phyloP scores from a whole-genome alignment of 2,329 filamentous ascomycete species.

The Cryphonectria nitschkei region DNA sequence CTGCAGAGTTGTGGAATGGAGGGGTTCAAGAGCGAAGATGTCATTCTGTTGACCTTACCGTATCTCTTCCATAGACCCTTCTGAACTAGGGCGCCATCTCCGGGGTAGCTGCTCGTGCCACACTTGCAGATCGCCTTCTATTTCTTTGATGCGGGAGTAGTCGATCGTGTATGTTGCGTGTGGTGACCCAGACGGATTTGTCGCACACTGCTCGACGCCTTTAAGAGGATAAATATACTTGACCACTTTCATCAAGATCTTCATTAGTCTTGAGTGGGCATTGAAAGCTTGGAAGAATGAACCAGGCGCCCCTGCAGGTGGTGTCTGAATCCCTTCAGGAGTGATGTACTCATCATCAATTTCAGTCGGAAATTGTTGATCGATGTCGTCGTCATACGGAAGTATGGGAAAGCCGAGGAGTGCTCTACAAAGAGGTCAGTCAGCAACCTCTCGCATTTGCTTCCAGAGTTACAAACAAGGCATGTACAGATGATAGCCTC shows the following conservation, averaged over 20 bases:
- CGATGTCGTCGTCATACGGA: slow-evolving; percentile 66
- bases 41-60: slow-evolving; percentile 59
- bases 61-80: slow-evolving; percentile 74
- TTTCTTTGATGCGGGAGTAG: slow-evolving; percentile 65
- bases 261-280: slow-evolving; percentile 66
- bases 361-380: slow-evolving; percentile 66
- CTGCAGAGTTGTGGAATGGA: not conserved
- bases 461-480: not conserved
- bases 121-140: slow-evolving; percentile 64
- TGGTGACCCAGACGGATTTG: slow-evolving; percentile 42
- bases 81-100: slow-evolving; percentile 77
- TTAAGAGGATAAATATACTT: slow-evolving; percentile 69
- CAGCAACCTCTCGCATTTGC: not conserved
- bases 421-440: slow-evolving; percentile 39
- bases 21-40: not conserved
- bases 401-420: slow-evolving; percentile 68
- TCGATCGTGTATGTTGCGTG: slow-evolving; percentile 64
- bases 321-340: slow-evolving; percentile 56
- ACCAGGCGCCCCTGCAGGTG: slow-evolving; percentile 55
- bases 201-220: slow-evolving; percentile 51
- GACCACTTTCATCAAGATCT: slow-evolving; percentile 66
- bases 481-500: no score
- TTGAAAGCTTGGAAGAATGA: slow-evolving; percentile 69
- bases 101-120: slow-evolving; percentile 73
- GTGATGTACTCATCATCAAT: slow-evolving; percentile 72